Evolutionary conservation across 202 grass and related monocot genomes (phyloP).

Genomic region (Hordeum pubiflorum): DNA sequence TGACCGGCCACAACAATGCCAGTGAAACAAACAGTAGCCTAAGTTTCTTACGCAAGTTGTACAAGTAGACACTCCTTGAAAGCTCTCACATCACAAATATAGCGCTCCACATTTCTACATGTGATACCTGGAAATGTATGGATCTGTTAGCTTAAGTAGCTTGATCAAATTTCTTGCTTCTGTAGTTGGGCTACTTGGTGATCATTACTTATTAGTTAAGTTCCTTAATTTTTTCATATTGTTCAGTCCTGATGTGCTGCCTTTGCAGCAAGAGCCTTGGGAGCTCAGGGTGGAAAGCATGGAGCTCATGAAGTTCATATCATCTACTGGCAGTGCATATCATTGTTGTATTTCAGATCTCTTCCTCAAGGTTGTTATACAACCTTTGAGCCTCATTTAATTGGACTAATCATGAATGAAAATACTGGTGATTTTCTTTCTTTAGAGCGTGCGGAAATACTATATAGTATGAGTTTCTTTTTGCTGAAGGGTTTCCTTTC

Average conservation of each 20-base stretch:
- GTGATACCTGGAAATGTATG: neutral
- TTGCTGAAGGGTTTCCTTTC: conserved; percentile 49
- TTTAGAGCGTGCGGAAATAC: conserved; percentile 60
- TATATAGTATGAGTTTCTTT: conserved; percentile 66
- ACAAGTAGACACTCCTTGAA: neutral
- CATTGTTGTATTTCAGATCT: conserved; percentile 51
- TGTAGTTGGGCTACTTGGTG: neutral
- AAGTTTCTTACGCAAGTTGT: neutral
- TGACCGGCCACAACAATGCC: neutral
- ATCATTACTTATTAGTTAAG: neutral
- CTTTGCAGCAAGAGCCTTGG: conserved; percentile 57
- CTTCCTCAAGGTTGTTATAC: conserved; percentile 35
- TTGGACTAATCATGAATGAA: conserved; percentile 45
- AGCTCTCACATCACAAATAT: neutral
- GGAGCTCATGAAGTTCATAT: conserved; percentile 62
- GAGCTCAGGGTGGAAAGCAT: conserved; percentile 35
- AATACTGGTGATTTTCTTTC: conserved; percentile 33
- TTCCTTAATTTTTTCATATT: conserved; percentile 9
- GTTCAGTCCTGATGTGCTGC: conserved; percentile 11
- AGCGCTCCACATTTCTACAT: neutral
- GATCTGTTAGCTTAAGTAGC: neutral
- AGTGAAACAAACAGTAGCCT: neutral
- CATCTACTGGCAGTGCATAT: conserved; percentile 68
- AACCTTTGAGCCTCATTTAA: conserved; percentile 32
- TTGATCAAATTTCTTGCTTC: conserved; percentile 6